phyloP scores from a whole-genome alignment of 306 rosid genomes.

The Lagenaria siceraria region DNA sequence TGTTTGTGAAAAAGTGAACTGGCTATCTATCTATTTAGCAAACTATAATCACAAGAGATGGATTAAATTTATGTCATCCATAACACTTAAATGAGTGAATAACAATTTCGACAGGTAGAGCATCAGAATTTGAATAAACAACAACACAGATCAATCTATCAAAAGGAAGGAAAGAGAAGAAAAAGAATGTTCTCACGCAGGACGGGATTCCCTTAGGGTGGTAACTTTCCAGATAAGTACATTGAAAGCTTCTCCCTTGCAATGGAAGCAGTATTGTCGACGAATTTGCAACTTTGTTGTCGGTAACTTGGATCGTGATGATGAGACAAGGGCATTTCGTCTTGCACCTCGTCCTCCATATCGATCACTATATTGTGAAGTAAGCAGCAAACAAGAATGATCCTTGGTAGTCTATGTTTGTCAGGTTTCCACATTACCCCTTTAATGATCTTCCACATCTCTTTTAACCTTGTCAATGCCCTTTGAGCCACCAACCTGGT shows the following conservation, averaged over 20 bases:
- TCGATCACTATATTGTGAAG: slow-evolving; percentile 77
- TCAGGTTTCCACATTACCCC: slow-evolving; percentile 92
- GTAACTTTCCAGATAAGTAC: slow-evolving; percentile 30
- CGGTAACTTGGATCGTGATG: slow-evolving; percentile 59
- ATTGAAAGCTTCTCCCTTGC: slow-evolving; percentile 54
- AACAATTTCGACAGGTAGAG: background rate
- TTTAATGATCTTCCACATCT: slow-evolving; percentile 67
- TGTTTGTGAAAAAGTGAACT: background rate
- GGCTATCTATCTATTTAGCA: background rate
- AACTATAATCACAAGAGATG: background rate
- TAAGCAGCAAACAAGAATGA: slow-evolving; percentile 70
- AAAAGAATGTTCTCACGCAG: background rate
- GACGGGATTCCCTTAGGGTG: slow-evolving; percentile 5
- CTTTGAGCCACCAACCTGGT: slow-evolving; percentile 61
- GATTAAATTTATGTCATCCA: slow-evolving; percentile 3
- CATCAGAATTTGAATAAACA: background rate
- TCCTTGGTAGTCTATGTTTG: slow-evolving; percentile 64
- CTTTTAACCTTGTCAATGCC: slow-evolving; percentile 68
- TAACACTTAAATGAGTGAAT: background rate
- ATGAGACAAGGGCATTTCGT: slow-evolving; percentile 30
- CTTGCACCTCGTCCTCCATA: slow-evolving; percentile 52
- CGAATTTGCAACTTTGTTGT: slow-evolving; percentile 48
- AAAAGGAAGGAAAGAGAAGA: background rate
- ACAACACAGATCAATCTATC: background rate
- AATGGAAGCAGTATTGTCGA: slow-evolving; percentile 23